These are phyloP conservation scores for Xylariaceae sp. DNA, from an alignment of 2,329 filamentous ascomycete species.

Conservation along the genomic window DNA sequence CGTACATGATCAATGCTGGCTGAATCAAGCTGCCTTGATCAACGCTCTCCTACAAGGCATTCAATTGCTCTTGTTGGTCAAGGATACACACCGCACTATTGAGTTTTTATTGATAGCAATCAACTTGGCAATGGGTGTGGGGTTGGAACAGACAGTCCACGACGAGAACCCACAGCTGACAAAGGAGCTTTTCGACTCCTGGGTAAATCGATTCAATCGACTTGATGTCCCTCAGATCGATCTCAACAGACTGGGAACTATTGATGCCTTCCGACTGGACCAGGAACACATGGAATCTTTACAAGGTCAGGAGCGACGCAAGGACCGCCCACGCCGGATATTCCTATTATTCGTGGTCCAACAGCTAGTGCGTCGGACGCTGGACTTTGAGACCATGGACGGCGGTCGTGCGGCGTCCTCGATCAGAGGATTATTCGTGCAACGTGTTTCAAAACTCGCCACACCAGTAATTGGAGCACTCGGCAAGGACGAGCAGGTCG, in stretches of 20 bases:
- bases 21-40: conserved; percentile 39
- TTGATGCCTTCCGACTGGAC: conserved; percentile 10
- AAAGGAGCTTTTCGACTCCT: conserved; percentile 20
- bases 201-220: conserved; percentile 13
- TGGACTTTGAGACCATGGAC: conserved; percentile 10
- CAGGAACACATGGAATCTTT: too few species aligned
- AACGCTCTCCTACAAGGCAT: conserved; percentile 31
- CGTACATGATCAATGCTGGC: conserved; percentile 26
- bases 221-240: conserved; percentile 17
- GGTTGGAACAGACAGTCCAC: conserved; percentile 14
- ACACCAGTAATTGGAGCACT: conserved; percentile 26
- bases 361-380: conserved; percentile 27
- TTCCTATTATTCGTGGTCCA: conserved; percentile 28
- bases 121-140: conserved; percentile 21
- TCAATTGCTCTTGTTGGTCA: conserved; percentile 21
- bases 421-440: conserved; percentile 27
- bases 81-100: conserved; percentile 19
- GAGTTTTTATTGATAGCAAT: conserved; percentile 30
- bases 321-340: conserved; percentile 20
- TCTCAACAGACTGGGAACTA: conserved; percentile 12
- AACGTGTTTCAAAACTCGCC: conserved; percentile 28
- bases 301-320: background rate
- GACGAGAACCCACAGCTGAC: conserved; percentile 15
- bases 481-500: conserved; percentile 25
- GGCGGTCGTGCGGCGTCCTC: conserved; percentile 1